phyloP scores from a whole-genome alignment of 768 basidiomycete species.

The Mycena albidolilacea region DNA sequence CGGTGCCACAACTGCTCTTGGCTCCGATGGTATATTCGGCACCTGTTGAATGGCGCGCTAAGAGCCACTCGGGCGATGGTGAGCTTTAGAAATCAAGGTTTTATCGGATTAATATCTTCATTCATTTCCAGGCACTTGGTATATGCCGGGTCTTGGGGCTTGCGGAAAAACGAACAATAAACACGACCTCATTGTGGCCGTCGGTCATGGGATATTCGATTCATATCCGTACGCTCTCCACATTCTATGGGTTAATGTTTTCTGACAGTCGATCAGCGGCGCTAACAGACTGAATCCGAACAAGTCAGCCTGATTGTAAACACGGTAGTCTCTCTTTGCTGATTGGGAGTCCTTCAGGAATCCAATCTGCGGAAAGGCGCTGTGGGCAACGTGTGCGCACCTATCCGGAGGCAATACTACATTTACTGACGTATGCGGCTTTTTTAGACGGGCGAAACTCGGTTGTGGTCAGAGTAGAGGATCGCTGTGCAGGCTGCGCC shows the following conservation, averaged over 20 bases:
- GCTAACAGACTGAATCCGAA: slow-evolving; percentile 26
- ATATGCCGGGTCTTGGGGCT: slow-evolving; percentile 43
- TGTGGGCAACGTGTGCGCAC: slow-evolving; percentile 7
- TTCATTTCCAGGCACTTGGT: slow-evolving; percentile 33
- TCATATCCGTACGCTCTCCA: slow-evolving; percentile 27
- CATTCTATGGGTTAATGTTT: not conserved
- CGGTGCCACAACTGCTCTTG: no score
- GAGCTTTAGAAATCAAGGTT: not conserved
- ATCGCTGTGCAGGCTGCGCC: slow-evolving; percentile 30
- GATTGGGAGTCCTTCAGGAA: not conserved
- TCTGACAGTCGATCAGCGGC: slow-evolving; percentile 7
- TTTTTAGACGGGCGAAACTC: not conserved
- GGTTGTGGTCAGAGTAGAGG: slow-evolving; percentile 17
- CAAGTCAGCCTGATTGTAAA: slow-evolving; percentile 1
- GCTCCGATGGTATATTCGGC: no score
- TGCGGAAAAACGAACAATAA: slow-evolving; percentile 42
- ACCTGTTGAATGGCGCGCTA: no score
- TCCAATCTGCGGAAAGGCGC: not conserved
- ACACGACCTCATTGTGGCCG: slow-evolving; percentile 44
- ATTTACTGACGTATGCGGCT: not conserved
- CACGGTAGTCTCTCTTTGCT: not conserved
- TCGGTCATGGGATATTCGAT: slow-evolving; percentile 43
- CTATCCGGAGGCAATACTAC: no score
- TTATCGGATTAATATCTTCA: not conserved
- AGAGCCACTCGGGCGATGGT: slow-evolving; percentile 20